Evolutionary conservation across 352 stramenopile genomes (phyloP).

Genomic region (Globisporangium rhizosaccharum): DNA sequence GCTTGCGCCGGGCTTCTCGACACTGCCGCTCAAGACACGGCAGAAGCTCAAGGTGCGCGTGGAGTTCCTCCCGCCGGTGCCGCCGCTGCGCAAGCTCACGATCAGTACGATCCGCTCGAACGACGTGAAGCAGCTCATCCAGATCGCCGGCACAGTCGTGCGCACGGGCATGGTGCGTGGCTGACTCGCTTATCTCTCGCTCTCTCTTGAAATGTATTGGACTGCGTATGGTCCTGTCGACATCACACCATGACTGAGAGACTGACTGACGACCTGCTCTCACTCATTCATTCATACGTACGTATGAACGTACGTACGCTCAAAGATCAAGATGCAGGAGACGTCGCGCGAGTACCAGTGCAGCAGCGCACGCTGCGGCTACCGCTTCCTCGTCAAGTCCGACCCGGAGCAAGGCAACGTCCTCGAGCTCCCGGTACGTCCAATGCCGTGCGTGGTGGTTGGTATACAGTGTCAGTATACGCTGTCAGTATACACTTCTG

Average conservation of each 20-base stretch:
- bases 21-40: slow-evolving; percentile 26
- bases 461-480: too few species aligned
- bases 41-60: slow-evolving; percentile 86
- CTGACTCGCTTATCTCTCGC: not conserved
- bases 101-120: slow-evolving; percentile 70
- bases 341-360: slow-evolving; percentile 85
- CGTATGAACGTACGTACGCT: not conserved
- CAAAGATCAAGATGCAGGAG: slow-evolving; percentile 92
- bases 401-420: slow-evolving; percentile 91
- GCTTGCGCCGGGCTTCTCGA: slow-evolving; percentile 13
- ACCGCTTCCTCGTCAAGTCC: slow-evolving; percentile 80
- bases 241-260: too few species aligned
- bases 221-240: not conserved
- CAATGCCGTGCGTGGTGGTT: not conserved
- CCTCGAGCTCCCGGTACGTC: slow-evolving; percentile 62
- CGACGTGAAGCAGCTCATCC: slow-evolving; percentile 88
- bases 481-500: too few species aligned
- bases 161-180: slow-evolving; percentile 72
- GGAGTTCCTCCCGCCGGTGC: slow-evolving; percentile 86
- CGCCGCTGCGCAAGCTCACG: slow-evolving; percentile 23
- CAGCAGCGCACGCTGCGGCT: slow-evolving; percentile 57
- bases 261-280: too few species aligned
- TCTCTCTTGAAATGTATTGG: not conserved
- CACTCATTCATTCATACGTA: too few species aligned
- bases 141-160: slow-evolving; percentile 87